Conservation (phyloP, 345 rosid genomes). For the Rhodomyrtus tomentosa region DNA sequence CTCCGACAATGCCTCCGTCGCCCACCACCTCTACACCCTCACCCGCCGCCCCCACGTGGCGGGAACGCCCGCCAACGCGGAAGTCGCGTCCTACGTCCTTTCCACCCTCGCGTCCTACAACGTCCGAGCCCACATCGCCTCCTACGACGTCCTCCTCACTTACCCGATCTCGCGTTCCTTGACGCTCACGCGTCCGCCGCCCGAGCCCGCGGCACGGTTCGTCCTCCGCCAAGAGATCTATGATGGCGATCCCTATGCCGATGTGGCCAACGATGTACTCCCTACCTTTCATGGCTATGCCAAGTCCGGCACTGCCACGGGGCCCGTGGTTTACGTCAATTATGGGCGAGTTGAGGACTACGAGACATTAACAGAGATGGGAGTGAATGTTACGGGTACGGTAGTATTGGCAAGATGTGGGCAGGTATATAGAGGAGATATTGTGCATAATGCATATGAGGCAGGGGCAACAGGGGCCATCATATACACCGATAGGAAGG, state of each 20-base stretch:
- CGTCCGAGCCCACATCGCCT: constrained; percentile 20
- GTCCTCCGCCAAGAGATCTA: constrained; percentile 36
- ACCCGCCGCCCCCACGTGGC: constrained; percentile 78
- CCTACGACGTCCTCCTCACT: constrained; percentile 56
- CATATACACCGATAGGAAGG: constrained; percentile 57
- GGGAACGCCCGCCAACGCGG: constrained; percentile 68
- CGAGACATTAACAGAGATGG: constrained; percentile 26
- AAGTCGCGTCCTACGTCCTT: constrained; percentile 49
- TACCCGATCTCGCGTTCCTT: constrained; percentile 61
- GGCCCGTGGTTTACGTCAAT: constrained; percentile 58
- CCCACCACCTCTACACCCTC: constrained; percentile 56
- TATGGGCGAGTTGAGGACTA: constrained; percentile 67
- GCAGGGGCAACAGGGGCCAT: constrained; percentile 67
- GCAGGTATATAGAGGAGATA: constrained; percentile 65
- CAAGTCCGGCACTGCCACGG: constrained; percentile 51
- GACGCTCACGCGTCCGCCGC: constrained; percentile 17
- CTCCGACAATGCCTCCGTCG: constrained; percentile 44
- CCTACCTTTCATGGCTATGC: constrained; percentile 78
- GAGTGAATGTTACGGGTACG: constrained; percentile 32
- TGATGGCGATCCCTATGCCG: constrained; percentile 54
- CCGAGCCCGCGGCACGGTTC: constrained; percentile 21
- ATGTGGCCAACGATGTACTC: constrained; percentile 44
- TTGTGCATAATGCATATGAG: constrained; percentile 43
- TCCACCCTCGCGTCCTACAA: constrained; percentile 34
- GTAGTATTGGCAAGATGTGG: constrained; percentile 62